phyloP scores from a whole-genome alignment of 2,329 filamentous ascomycete species.

The Diaporthe destruens region DNA sequence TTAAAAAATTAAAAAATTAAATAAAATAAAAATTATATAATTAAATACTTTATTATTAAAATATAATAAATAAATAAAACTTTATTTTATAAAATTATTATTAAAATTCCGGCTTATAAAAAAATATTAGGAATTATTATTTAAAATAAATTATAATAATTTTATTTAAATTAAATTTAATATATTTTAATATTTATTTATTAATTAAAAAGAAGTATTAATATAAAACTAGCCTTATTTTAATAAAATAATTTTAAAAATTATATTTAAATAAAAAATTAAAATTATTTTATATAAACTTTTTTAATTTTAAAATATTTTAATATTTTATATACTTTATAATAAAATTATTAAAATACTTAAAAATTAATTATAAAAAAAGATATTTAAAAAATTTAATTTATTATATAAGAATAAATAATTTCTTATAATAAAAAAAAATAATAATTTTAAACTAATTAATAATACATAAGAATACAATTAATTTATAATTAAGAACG shows the following conservation, averaged over 20 bases:
- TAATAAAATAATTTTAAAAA: not conserved
- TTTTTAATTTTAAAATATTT: not conserved
- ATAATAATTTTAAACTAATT: not conserved
- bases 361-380: not conserved
- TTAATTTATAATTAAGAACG: too few relatives aligned
- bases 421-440: not conserved
- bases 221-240: not conserved
- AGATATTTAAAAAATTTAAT: not conserved
- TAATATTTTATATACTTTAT: not conserved
- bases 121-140: too few relatives aligned
- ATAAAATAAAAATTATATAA: too few relatives aligned
- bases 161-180: too few relatives aligned
- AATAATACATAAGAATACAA: not conserved
- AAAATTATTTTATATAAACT: too few relatives aligned
- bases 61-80: too few relatives aligned
- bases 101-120: too few relatives aligned
- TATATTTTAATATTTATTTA: not conserved
- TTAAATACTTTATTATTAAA: too few relatives aligned
- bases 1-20: too few relatives aligned
- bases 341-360: not conserved
- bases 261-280: not conserved
- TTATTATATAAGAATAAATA: not conserved
- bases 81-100: too few relatives aligned
- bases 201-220: not conserved
- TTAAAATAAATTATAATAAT: not conserved